Percentiles rank a stretch among this genome's conserved stretches.
Evolutionary conservation across 2,329 filamentous ascomycete species (phyloP).

Genomic region (Fusarium nelsonii): DNA sequence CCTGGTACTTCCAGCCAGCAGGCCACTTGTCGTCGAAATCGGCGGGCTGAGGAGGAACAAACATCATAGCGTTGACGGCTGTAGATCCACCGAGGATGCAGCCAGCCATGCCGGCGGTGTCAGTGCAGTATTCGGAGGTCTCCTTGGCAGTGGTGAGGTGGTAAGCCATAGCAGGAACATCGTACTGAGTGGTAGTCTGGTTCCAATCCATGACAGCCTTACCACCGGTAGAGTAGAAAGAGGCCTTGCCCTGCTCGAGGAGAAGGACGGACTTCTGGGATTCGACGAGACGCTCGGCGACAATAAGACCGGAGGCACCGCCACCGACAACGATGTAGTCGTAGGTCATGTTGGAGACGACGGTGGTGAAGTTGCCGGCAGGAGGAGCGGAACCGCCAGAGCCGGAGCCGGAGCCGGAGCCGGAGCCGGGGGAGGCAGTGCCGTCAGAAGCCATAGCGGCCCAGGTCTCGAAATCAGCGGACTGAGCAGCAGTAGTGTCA

Average conservation of each 20-base stretch:
- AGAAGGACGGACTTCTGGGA: conserved; percentile 74
- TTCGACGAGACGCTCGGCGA: conserved; percentile 70
- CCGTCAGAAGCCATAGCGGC: conserved; percentile 59
- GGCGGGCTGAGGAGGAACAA: conserved; percentile 72
- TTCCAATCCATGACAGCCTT: conserved; percentile 74
- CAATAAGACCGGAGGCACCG: conserved; percentile 71
- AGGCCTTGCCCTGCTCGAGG: conserved; percentile 66
- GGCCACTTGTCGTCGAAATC: conserved; percentile 83
- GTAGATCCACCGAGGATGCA: conserved; percentile 77
- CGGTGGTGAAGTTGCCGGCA: conserved; percentile 49
- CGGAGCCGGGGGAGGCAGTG: conserved; percentile 47
- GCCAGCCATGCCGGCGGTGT: conserved; percentile 79
- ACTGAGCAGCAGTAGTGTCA: conserved; percentile 53
- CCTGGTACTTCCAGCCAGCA: conserved; percentile 72
- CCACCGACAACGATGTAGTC: conserved; percentile 75
- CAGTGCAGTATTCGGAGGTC: conserved; percentile 72
- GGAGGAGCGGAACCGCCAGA: conserved; percentile 27
- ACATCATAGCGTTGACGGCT: conserved; percentile 76
- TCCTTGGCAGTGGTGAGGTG: conserved; percentile 74
- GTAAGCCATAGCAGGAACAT: conserved; percentile 78
- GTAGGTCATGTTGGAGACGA: conserved; percentile 55
- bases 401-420: conserved; percentile 12
- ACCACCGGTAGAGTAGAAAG: conserved; percentile 73
- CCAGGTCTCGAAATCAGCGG: conserved; percentile 58
- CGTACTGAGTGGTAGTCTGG: conserved; percentile 74